Percentiles rank a stretch among this genome's conserved stretches.
These are phyloP conservation scores for Wickerhamomyces sp. DNA, from an alignment of 1,139 yeast species.

Conservation along the genomic window DNA sequence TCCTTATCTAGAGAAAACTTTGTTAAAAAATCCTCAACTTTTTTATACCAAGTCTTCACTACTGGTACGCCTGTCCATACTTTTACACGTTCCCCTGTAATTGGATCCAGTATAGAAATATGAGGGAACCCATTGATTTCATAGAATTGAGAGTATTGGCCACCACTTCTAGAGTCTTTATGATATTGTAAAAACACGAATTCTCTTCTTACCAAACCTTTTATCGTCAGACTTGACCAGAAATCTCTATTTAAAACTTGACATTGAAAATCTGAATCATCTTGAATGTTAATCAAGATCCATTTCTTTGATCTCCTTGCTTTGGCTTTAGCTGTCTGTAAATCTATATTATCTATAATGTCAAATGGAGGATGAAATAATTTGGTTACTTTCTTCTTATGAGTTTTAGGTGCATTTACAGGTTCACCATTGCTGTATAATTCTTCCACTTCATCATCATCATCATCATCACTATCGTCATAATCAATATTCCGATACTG, in stretches of 20 bases:
- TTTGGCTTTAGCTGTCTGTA: constrained; percentile 65
- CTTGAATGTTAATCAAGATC: constrained; percentile 87
- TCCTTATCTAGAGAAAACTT: constrained; percentile 61
- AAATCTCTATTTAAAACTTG: constrained; percentile 89
- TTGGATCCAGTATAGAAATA: constrained; percentile 87
- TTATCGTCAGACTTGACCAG: constrained; percentile 75
- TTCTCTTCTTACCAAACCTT: constrained; percentile 56
- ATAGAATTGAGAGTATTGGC: constrained; percentile 66
- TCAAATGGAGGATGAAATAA: constrained; percentile 94
- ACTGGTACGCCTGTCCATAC: constrained; percentile 72
- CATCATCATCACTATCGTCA: constrained; percentile 5
- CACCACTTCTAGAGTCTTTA: constrained; percentile 70
- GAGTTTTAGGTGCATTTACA: not conserved
- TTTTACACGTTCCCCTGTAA: constrained; percentile 85
- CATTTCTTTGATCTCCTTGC: constrained; percentile 70
- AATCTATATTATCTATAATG: constrained; percentile 57
- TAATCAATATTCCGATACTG: constrained; percentile 22
- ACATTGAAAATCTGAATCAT: constrained; percentile 77
- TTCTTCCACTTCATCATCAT: not conserved
- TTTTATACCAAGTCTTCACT: constrained; percentile 53
- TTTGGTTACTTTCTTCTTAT: constrained; percentile 52
- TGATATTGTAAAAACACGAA: constrained; percentile 84
- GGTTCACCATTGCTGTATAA: constrained; percentile 1
- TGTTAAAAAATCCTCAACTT: constrained; percentile 55
- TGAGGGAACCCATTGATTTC: constrained; percentile 73